Percentiles rank a stretch among this genome's conserved stretches.
phyloP scores from a whole-genome alignment of 139 green algal genomes.

The Nannochloris sp. region DNA sequence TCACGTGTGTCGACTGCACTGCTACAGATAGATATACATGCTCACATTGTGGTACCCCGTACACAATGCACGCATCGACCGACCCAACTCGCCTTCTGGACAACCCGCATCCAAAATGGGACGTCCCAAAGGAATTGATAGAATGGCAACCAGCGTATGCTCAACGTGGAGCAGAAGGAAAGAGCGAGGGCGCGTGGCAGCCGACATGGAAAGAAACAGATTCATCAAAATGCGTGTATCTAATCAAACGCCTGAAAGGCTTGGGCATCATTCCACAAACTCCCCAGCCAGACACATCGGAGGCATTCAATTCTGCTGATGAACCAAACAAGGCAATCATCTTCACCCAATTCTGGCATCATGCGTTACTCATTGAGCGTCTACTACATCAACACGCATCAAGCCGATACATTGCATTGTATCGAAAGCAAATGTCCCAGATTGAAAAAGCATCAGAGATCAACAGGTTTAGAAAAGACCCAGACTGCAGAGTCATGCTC shows the following conservation, averaged over 20 bases:
- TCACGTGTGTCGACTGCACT: conserved; percentile 78
- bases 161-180: conserved; percentile 40
- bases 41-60: conserved; percentile 13
- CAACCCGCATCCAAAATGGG: conserved; percentile 59
- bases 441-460: background rate
- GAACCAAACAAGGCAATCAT: conserved; percentile 56
- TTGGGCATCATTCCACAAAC: conserved; percentile 30
- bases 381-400: background rate
- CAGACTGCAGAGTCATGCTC: conserved; percentile 53
- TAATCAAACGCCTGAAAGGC: conserved; percentile 52
- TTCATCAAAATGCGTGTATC: conserved; percentile 61
- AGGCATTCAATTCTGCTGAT: too few species aligned
- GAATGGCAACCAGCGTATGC: conserved; percentile 88
- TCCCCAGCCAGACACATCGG: too few species aligned
- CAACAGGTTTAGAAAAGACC: conserved; percentile 40
- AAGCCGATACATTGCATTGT: background rate
- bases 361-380: conserved; percentile 49
- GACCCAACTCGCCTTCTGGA: conserved; percentile 50
- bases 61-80: conserved; percentile 37
- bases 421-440: conserved; percentile 1
- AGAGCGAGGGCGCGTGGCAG: conserved; percentile 54
- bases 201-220: conserved; percentile 57
- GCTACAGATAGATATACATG: conserved; percentile 21
- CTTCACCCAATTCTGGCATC: conserved; percentile 74
- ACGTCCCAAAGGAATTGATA: conserved; percentile 78